Evolutionary conservation across 805 yeast species (phyloP), one percentile per base, ranked within the genome.

Genomic region (Spencermartinsiella europaea): DNA sequence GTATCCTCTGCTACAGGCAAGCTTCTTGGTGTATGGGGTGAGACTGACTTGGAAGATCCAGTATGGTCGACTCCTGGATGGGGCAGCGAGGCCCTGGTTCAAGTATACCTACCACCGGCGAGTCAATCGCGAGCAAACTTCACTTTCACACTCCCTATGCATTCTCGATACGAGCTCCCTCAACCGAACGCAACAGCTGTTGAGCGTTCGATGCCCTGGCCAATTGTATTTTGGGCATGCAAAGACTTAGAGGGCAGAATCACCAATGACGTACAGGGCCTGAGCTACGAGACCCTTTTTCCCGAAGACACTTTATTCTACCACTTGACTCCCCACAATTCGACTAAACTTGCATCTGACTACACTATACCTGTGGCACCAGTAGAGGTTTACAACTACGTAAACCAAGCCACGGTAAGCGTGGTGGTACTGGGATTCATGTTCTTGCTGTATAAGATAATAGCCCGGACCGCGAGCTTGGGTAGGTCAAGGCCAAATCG

Each of bases 1-100:
- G 50, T 51, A 31, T 56, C 57, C 21, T 52, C 57, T 25, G 57
- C 54, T 19, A 53, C 50, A 4, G 57, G 61, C 14, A 55, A 52
- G n/a, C 63, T 76, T 14, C 31, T 73, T 1, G 67, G 65, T 2
- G 59, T 72, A 0, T 75, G 75, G 73, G 83, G 83, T 2, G 78
- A 75, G 44, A 64, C 70, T n/a, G 81, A 80, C 55, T 61, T 79
- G 20, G 85, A 79, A 53, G 69, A 71, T 28, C 85, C 85, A 3
- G 72, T 65, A 28, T 80, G 79, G 71, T 63, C 64, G 22, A 66
- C 67, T 5, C 48, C 54, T 2, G 55, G 65, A 20, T 74, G 73
- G 71, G 82, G 82, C 1, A 71, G 79, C 3, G 66, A 70, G 38
- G 69, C 70, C 17, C 55, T 79, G 17, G 64, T 76, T 27, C 64